These are phyloP conservation scores for Pseudodiploospora longispora DNA, from an alignment of 2,329 filamentous ascomycete genomes.

Conservation along the genomic window DNA sequence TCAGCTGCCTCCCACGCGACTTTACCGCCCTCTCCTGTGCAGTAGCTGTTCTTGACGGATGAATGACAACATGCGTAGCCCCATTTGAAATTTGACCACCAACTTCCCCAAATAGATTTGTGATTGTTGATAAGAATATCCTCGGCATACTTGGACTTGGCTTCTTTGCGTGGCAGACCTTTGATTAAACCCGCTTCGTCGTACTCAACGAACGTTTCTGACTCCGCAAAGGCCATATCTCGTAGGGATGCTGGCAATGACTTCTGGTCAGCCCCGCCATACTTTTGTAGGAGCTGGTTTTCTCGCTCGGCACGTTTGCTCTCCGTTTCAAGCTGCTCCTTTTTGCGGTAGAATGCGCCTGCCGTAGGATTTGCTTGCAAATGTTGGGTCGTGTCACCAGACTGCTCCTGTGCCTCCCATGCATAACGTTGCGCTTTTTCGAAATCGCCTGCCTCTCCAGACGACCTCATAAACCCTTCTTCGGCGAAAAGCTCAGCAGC, in stretches of 20 bases:
- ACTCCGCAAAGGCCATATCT: constrained; percentile 64
- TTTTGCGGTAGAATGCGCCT: constrained; percentile 75
- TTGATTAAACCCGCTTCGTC: constrained; percentile 86
- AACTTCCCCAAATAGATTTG: constrained; percentile 87
- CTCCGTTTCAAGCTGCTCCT: constrained; percentile 66
- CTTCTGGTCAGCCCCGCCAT: constrained; percentile 59
- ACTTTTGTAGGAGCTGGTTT: constrained; percentile 70
- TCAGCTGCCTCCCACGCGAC: constrained; percentile 72
- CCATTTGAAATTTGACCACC: constrained; percentile 95
- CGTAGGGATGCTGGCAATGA: constrained; percentile 53
- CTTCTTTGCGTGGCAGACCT: constrained; percentile 66
- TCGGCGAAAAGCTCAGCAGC: constrained; percentile 80
- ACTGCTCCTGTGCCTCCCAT: constrained; percentile 88
- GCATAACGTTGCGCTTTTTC: constrained; percentile 83
- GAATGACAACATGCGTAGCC: constrained; percentile 95
- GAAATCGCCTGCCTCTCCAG: constrained; percentile 88
- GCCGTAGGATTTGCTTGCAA: constrained; percentile 94
- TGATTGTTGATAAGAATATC: constrained; percentile 88
- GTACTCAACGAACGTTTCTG: constrained; percentile 86
- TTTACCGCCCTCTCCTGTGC: constrained; percentile 85
- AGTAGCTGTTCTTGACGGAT: constrained; percentile 92
- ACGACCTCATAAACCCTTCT: constrained; percentile 81
- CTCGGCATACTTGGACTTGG: constrained; percentile 86
- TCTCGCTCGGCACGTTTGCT: constrained; percentile 59
- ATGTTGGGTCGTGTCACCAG: constrained; percentile 72